phyloP scores from a whole-genome alignment of 1,284 basidiomycete genomes.

The Melanopsichium pennsylvanicum region DNA sequence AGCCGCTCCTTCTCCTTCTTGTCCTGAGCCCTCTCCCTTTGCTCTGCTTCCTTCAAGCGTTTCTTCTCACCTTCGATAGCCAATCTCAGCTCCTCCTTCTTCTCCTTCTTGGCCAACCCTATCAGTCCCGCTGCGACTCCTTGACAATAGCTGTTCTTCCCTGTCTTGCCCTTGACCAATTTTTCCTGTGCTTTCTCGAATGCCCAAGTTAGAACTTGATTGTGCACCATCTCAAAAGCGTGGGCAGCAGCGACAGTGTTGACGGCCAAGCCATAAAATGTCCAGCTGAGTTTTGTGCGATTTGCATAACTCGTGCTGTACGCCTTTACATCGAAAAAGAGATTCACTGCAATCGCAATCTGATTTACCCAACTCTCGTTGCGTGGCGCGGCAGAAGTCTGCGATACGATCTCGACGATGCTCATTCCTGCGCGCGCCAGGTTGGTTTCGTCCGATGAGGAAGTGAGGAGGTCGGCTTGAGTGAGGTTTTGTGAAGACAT shows the following conservation, averaged over 20 bases:
- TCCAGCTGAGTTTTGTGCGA: conserved; percentile 38
- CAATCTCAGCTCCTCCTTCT: conserved; percentile 43
- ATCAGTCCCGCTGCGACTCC: conserved; percentile 37
- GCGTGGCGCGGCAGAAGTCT: conserved; percentile 20
- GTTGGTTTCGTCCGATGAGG: conserved; percentile 18
- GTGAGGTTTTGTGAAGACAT: conserved; percentile 49
- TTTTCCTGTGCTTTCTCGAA: conserved; percentile 14
- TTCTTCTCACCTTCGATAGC: conserved; percentile 48
- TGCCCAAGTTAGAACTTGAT: conserved; percentile 48
- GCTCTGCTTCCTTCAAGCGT: conserved; percentile 21
- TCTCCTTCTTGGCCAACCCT: conserved; percentile 43
- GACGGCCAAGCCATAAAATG: conserved; percentile 48
- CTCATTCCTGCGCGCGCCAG: conserved; percentile 36
- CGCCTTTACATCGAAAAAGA: conserved; percentile 46
- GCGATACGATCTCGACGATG: conserved; percentile 44
- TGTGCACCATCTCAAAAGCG: conserved; percentile 56
- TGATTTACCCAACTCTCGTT: conserved; percentile 49
- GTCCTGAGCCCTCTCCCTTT: conserved; percentile 10
- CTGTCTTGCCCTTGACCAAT: conserved; percentile 28
- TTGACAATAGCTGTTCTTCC: conserved; percentile 44
- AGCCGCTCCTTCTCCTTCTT: conserved; percentile 27
- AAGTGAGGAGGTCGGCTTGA: conserved; percentile 43
- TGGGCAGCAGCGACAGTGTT: conserved; percentile 52
- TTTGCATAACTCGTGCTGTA: conserved; percentile 36
- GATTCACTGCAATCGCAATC: conserved; percentile 40